phyloP scores from a whole-genome alignment of 2,329 filamentous ascomycete genomes.

The Cadophora sp. region DNA sequence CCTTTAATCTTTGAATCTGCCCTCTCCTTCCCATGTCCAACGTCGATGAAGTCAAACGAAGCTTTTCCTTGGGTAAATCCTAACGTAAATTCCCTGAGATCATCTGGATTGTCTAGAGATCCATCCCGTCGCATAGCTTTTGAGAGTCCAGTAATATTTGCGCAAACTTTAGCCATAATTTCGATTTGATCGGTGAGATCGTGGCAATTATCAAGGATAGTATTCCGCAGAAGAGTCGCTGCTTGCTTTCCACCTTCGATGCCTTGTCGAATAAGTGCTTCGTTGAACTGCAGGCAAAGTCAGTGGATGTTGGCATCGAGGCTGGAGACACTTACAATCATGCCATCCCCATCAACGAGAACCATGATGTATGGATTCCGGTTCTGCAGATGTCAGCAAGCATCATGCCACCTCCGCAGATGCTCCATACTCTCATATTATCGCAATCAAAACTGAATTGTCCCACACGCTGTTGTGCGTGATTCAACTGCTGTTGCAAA shows the following conservation, averaged over 20 bases:
- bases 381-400: conserved; percentile 38
- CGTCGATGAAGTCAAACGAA: conserved; percentile 69
- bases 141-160: conserved; percentile 58
- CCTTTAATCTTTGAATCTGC: conserved; percentile 67
- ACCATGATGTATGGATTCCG: conserved; percentile 65
- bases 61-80: conserved; percentile 66
- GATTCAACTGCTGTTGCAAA: conserved; percentile 54
- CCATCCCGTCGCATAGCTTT: conserved; percentile 58
- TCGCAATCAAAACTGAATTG: conserved; percentile 49
- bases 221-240: conserved; percentile 53
- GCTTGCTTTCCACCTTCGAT: conserved; percentile 49
- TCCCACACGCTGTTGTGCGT: conserved; percentile 47
- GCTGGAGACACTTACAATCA: conserved; percentile 54
- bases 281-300: conserved; percentile 58
- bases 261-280: conserved; percentile 59
- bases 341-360: conserved; percentile 67
- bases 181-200: conserved; percentile 55
- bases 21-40: conserved; percentile 64
- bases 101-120: conserved; percentile 50
- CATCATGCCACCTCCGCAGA: background rate
- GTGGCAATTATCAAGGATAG: conserved; percentile 55
- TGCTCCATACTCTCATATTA: conserved; percentile 53
- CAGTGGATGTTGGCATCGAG: conserved; percentile 29
- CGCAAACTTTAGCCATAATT: conserved; percentile 62
- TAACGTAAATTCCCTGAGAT: conserved; percentile 61